A percentile compares a stretch with the other conserved stretches of the same genome.
Conservation (phyloP, 1,284 basidiomycete species). For the Microbotryum scabiosae region DNA sequence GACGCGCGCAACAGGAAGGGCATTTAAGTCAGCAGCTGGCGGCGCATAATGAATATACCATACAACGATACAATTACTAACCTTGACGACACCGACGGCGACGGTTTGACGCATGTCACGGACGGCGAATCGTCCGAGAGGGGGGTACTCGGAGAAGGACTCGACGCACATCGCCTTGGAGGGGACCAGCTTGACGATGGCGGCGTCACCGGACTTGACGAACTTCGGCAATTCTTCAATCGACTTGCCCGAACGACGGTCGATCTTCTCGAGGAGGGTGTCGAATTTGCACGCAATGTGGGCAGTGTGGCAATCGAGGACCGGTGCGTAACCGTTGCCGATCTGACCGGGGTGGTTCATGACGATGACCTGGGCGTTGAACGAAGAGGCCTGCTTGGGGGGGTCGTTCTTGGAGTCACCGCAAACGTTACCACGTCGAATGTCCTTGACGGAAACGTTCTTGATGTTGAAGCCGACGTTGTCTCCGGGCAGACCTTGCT, state of each 20-base stretch:
- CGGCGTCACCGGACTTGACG: constrained; percentile 80
- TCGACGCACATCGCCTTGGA: constrained; percentile 76
- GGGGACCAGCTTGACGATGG: constrained; percentile 86
- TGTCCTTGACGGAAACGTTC: constrained; percentile 99
- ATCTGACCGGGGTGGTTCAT: constrained; percentile 99
- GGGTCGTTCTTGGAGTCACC: constrained; percentile 99
- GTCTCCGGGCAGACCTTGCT: constrained; percentile 92
- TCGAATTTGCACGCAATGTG: constrained; percentile 93
- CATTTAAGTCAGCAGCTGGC: neutral
- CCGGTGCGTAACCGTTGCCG: constrained; percentile 92
- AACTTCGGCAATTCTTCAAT: constrained; percentile 86
- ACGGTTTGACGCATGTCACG: constrained; percentile 63
- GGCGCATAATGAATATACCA: neutral
- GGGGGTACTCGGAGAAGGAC: constrained; percentile 63
- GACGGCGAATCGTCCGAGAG: constrained; percentile 89
- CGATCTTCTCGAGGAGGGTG: constrained; percentile 95
- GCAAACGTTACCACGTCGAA: constrained; percentile 97
- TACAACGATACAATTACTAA: neutral
- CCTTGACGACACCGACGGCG: constrained; percentile 88
- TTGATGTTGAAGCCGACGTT: constrained; percentile 94
- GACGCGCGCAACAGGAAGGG: too few relatives aligned
- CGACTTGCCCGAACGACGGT: constrained; percentile 92
- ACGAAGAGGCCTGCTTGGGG: constrained; percentile 96
- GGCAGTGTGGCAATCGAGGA: constrained; percentile 99
- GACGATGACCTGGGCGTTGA: constrained; percentile 99